Evolutionary conservation across 495 filamentous ascomycete genomes (phyloP), one percentile per base, ranked within the genome.

Genomic region (Aspergillus steynii): DNA sequence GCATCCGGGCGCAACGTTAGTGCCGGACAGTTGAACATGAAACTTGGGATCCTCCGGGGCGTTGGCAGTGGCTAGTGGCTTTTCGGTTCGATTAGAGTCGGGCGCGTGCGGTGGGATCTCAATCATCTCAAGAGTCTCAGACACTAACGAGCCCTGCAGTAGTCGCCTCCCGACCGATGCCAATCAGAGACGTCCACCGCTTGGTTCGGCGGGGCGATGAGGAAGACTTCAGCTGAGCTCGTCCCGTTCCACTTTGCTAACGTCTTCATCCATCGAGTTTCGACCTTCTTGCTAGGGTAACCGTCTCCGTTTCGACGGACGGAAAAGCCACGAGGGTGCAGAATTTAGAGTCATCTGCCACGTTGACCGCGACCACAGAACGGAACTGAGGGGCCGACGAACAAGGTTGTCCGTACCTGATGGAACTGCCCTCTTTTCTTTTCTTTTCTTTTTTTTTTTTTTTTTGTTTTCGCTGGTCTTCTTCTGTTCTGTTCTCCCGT

Each of bases 171-270:
- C 4, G 34, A 27, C 53, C 55, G 60, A 60, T 37, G 53, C 50
- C 27, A 28, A 27, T 8, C 32, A 4, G 12, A 10, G 46, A 29
- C 25, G 29, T 37, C 9, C 45, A 34, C 20, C 48, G 5, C 34
- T 4, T 14, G 0, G 37, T 42, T 12, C 9, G 3, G 37, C 12
- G 37, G 37, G 37, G 37, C 37, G 37, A 12, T 28, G 56, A 52
- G 45, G 60, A 29, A 53, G 54, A 53, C 20, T 65, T 68, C 66
- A 68, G 66, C 66, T 68, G 66, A 60, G 63, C 27, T 52, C 29
- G 60, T 57, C 31, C 4, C 31, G 31, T 7, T 32, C 31, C 31
- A 32, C 31, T 32, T 32, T 20, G 20, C 20, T 20, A 20, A 20
- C 20, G 20, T 20, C 20, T 20, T 20, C 20, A 20, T 20, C 20